Evolutionary conservation across 257 asterid species (phyloP).

Genomic region (Datura wrightii): DNA sequence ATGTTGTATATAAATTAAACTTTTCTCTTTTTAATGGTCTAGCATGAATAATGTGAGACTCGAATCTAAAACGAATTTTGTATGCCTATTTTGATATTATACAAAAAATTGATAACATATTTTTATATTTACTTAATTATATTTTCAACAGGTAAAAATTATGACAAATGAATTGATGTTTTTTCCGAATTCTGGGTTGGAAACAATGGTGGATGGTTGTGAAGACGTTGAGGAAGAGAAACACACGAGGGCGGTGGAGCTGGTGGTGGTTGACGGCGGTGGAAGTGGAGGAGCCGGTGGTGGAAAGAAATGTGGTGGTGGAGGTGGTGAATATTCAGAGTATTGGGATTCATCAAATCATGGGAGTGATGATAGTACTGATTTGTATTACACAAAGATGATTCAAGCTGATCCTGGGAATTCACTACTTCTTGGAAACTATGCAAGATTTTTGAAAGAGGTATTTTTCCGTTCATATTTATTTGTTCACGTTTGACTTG

Average conservation of each 20-base stretch:
- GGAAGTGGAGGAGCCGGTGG: constrained; percentile 38
- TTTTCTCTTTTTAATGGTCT: not conserved
- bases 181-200: constrained; percentile 30
- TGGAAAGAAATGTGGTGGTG: constrained; percentile 35
- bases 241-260: constrained; percentile 14
- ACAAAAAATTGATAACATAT: not conserved
- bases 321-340: constrained; percentile 28
- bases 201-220: constrained; percentile 9
- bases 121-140: not conserved
- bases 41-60: not conserved
- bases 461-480: not conserved
- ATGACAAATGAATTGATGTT: not conserved
- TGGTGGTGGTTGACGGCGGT: constrained; percentile 28
- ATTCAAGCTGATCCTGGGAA: constrained; percentile 55
- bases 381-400: constrained; percentile 50
- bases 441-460: constrained; percentile 68
- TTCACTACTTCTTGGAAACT: constrained; percentile 55
- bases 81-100: not conserved
- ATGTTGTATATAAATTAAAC: not conserved
- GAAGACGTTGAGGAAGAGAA: not conserved
- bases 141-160: not conserved
- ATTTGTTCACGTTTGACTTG: no score
- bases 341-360: constrained; percentile 40
- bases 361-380: constrained; percentile 37
- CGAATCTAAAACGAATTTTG: not conserved